Evolutionary conservation across 2,329 filamentous ascomycete species (phyloP), one percentile per base, ranked within the genome.

Genomic region (Sporothrix phasma): DNA sequence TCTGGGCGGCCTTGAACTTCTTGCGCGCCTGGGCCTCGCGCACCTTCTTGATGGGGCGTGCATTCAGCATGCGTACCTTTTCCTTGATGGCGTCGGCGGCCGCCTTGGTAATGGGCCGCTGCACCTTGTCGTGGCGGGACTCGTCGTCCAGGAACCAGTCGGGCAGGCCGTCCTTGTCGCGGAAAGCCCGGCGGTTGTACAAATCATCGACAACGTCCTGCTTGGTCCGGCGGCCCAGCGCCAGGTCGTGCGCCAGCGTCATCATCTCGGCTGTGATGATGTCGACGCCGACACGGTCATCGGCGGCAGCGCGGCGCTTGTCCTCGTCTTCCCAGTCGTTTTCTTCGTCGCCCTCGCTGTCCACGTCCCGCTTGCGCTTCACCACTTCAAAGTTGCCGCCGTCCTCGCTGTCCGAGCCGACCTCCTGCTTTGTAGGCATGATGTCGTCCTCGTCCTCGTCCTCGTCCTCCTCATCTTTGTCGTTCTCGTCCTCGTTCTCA

Each of bases 211-310:
- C 79, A 5, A 96, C 79, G 69, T 97, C 90, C 63, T 88, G 76
- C 53, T 84, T 88, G 0, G 87, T 89, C 75, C 88, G 92, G 73
- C 93, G 83, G 51, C 93, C 93, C 0, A 88, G 91, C 3, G 92
- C 94, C 65, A 99, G 87, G 72, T 91, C 85, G 69, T 97, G 94
- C 0, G 94, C 95, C 17, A 99, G 82, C 0, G 93, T 95, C 94
- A 99, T 99, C 68, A 95, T 94, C 79, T 99, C 94, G 5, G 92
- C 94, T n/a, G 94, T 99, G 72, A 97, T 96, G 71, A 99, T 97
- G 74, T 97, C 92, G 76, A 99, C 96, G 73, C 84, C 81, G 46
- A 81, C 77, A 70, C 81, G 84, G 64, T 87, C 87, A 70, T 89
- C 84, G 63, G 84, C 80, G 66, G 45, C 49, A 13, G 78, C 81